Base-by-base conservation (phyloP, 2,329 filamentous ascomycete genomes). In the Ceratocystis variospora region DNA sequence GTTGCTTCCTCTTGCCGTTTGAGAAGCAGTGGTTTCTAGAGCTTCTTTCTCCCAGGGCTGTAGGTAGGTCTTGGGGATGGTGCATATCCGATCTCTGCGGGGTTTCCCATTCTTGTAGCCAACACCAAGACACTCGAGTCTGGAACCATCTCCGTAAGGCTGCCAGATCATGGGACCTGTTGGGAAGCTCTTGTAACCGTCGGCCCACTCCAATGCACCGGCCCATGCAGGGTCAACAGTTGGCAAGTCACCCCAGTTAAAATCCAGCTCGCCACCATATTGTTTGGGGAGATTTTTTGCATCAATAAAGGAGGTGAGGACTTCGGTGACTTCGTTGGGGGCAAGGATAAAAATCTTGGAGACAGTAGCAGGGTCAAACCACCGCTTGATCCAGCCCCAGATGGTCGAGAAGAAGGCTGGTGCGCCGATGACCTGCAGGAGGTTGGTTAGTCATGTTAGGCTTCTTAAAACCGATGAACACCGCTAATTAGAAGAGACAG, bases 311-410 rank as follows among this genome's bases (percentile, higher is more conserved):
- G 84, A 80, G 70, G 86, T 83, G 31, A 97, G 83, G 1, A 90
- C 93, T 17, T 87, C 79, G 70, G 86, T 83, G 64, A 95, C 87
- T 75, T 96, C 90, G 66, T 83, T 73, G 7, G 84, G 79, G 61
- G 81, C 81, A 65, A 97, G 83, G 71, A 97, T 94, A 75, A 96
- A 96, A 74, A 97, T 96, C 79, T 97, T 97, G 72, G 90, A 94
- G 2, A 91, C 89, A 44, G 93, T 96, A 69, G 91, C 90, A 5
- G 92, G 92, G 77, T 92, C 88, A 73, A 96, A 96, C 91, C 92
- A 96, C 72, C 88, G 87, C 80, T 96, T 96, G 77, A 96, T 83
- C 90, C 91, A 96, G 70, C 89, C 86, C 92, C 92, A 93, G 68
- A 96, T 89, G 2, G 90, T 96, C 62, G 88, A 88, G 79, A 96